phyloP scores from a whole-genome alignment of 1,139 yeast genomes.

The Geotrichum candidum region DNA sequence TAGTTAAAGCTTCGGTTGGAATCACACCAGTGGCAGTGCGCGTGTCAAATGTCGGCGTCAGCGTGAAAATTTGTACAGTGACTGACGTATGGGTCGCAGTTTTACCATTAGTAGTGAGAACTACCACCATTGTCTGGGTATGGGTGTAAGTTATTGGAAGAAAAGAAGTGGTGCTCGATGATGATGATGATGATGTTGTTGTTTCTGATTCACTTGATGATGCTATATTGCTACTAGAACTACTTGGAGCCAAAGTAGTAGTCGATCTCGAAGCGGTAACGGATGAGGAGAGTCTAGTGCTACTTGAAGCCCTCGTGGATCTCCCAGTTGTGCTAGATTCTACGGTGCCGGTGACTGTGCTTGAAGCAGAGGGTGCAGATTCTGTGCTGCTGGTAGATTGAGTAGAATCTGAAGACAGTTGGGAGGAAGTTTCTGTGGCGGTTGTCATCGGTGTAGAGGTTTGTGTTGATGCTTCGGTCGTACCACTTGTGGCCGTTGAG shows the following conservation, averaged over 20 bases:
- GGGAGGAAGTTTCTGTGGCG: slow-evolving; percentile 1
- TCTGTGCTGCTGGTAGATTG: neutral
- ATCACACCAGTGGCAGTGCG: slow-evolving; percentile 11
- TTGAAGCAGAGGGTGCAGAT: too few relatives aligned
- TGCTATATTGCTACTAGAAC: too few relatives aligned
- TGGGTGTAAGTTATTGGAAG: slow-evolving; percentile 10
- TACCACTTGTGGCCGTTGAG: neutral
- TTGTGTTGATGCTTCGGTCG: neutral
- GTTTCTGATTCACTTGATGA: neutral
- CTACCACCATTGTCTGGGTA: slow-evolving; percentile 14
- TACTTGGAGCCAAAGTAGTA: too few relatives aligned
- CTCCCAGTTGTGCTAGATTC: too few relatives aligned
- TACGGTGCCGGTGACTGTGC: too few relatives aligned
- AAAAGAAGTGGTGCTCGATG: neutral
- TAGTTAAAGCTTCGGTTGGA: slow-evolving; percentile 8
- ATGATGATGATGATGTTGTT: neutral
- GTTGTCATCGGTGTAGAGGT: neutral
- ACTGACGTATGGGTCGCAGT: slow-evolving; percentile 16
- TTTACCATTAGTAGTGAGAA: slow-evolving; percentile 9
- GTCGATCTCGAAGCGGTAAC: too few relatives aligned
- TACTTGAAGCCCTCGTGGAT: too few relatives aligned
- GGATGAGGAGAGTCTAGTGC: too few relatives aligned
- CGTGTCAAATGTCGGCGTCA: slow-evolving; percentile 19
- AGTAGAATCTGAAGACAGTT: neutral
- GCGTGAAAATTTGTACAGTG: slow-evolving; percentile 9